Conservation (phyloP, 2,329 filamentous ascomycete genomes). For the Xylaria sp. region DNA sequence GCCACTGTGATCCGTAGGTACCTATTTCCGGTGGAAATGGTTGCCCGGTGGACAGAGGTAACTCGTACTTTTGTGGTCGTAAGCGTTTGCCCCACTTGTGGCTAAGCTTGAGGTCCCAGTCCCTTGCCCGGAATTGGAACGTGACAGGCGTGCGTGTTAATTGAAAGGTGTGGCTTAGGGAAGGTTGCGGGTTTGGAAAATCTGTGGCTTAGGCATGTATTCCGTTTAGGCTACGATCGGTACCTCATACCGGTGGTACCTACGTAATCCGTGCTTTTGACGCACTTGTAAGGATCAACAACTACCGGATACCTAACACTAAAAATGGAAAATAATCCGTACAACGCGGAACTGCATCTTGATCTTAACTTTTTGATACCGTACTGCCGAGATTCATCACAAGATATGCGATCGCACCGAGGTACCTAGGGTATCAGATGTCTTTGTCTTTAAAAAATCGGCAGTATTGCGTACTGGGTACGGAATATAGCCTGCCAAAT, state of each 20-base stretch:
- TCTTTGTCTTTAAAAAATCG: neutral
- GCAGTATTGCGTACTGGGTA: too few species aligned
- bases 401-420: too few species aligned
- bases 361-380: too few species aligned
- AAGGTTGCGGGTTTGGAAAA: constrained; percentile 9
- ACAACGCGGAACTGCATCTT: too few species aligned
- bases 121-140: neutral
- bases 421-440: neutral
- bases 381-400: too few species aligned
- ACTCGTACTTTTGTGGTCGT: neutral
- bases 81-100: constrained; percentile 5
- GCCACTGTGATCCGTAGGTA: neutral
- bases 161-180: constrained; percentile 22
- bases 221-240: too few species aligned
- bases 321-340: too few species aligned
- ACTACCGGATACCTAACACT: neutral
- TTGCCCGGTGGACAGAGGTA: constrained; percentile 7
- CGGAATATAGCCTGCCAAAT: too few species aligned
- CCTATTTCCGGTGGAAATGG: neutral
- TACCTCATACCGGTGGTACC: too few species aligned
- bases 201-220: neutral
- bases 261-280: too few species aligned
- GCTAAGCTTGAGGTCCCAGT: neutral
- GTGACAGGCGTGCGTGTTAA: constrained; percentile 29
- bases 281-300: neutral